Conservation (phyloP, 164 flowering plant species). For the Cinnamomum micranthum region DNA sequence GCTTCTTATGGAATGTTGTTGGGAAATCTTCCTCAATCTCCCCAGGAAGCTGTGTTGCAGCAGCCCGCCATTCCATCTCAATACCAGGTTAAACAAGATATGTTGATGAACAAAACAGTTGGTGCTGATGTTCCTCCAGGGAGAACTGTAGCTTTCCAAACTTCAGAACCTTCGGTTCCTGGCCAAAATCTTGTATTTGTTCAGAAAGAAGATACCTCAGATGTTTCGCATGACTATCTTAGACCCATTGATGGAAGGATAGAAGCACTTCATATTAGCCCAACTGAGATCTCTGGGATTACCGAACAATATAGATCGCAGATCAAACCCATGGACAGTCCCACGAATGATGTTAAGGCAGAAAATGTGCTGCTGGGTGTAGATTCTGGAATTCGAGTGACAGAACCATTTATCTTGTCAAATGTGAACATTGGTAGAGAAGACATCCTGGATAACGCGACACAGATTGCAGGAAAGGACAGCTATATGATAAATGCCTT, state of each 20-base stretch:
- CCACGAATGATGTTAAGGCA: neutral
- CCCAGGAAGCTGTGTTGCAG: slow-evolving; percentile 30
- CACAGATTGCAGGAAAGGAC: slow-evolving; percentile 27
- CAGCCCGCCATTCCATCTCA: slow-evolving; percentile 23
- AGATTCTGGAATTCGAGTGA: neutral
- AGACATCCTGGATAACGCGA: slow-evolving; percentile 26
- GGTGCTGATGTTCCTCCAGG: slow-evolving; percentile 22
- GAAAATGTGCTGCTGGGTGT: neutral
- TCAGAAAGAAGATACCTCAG: slow-evolving; percentile 27
- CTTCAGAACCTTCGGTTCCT: slow-evolving; percentile 27
- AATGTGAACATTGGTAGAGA: slow-evolving; percentile 17
- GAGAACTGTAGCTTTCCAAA: slow-evolving; percentile 24
- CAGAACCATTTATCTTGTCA: slow-evolving; percentile 3
- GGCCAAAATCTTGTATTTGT: slow-evolving; percentile 27
- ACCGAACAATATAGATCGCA: slow-evolving; percentile 33
- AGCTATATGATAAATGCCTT: slow-evolving; percentile 17
- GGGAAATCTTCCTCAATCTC: slow-evolving; percentile 27
- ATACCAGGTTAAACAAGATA: slow-evolving; percentile 26
- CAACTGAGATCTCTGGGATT: slow-evolving; percentile 30
- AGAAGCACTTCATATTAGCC: slow-evolving; percentile 35
- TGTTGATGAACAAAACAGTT: slow-evolving; percentile 21
- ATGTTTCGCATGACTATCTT: slow-evolving; percentile 26
- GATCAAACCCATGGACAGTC: slow-evolving; percentile 9
- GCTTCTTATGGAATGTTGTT: slow-evolving; percentile 24
- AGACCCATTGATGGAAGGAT: slow-evolving; percentile 44